phyloP scores from a whole-genome alignment of 1,284 basidiomycete species.

The Pholiota adiposa region DNA sequence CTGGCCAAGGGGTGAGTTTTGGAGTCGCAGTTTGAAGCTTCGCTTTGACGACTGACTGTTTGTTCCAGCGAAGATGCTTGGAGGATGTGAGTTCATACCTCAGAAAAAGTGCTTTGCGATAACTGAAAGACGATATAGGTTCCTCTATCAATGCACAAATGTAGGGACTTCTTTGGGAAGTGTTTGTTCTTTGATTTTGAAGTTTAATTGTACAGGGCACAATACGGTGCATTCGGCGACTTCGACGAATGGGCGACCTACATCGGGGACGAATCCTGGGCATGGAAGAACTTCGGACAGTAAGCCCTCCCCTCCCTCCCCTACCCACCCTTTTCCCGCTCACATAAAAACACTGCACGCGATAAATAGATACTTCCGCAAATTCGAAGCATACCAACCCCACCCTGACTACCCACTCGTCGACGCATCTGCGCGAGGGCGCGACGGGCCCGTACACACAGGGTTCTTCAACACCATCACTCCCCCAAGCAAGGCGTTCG shows the following conservation, averaged over 20 bases:
- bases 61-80: conserved; percentile 60
- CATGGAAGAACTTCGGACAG: conserved; percentile 47
- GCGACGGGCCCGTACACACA: conserved; percentile 53
- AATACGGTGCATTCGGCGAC: conserved; percentile 70
- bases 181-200: neutral
- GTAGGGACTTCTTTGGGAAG: conserved; percentile 38
- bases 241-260: conserved; percentile 70
- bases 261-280: conserved; percentile 63
- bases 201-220: conserved; percentile 60
- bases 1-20: conserved; percentile 63
- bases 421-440: conserved; percentile 49
- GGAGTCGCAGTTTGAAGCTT: neutral
- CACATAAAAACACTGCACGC: neutral
- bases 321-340: neutral
- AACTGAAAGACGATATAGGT: conserved; percentile 48
- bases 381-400: conserved; percentile 62
- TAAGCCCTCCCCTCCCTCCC: conserved; percentile 42
- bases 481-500: conserved; percentile 44
- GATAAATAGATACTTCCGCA: conserved; percentile 62
- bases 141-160: conserved; percentile 72
- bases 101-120: too few relatives aligned
- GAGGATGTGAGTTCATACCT: conserved; percentile 71
- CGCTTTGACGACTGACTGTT: neutral
- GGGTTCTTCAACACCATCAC: conserved; percentile 48
- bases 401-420: conserved; percentile 51